Evolutionary conservation across 495 filamentous ascomycete genomes (phyloP), one percentile per base, ranked within the genome.

Genomic region (Penicillium daleae): DNA sequence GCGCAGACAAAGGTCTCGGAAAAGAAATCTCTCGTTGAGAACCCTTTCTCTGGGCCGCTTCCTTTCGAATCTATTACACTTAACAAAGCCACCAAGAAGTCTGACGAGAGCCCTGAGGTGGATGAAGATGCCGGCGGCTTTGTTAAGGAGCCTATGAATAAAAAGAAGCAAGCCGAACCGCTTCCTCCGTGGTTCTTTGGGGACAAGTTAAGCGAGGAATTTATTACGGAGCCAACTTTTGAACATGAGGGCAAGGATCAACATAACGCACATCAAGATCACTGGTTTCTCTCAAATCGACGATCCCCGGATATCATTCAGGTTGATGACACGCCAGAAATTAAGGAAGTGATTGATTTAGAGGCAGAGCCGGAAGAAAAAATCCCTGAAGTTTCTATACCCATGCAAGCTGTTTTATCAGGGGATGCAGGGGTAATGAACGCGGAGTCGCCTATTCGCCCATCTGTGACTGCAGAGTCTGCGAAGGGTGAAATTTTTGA

Each of bases 21-120:
- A 33, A 73, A 74, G 46, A 70, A 65, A 19, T 49, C 71, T 10
- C 29, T 46, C 2, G 5, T 61, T 15, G 65, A 60, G 27, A 64
- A 75, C 56, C 65, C 70, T 37, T 75, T 96, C 70, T 84, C 84
- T 67, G 94, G 94, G 0, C 92, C 93, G 2, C 76, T 98, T 17
- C 94, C 94, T 1, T 98, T 98, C 66, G 92, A 97, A 71, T 91
- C 89, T 49, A 79, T 99, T 1, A 85, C 91, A 68, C 85, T 94
- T 64, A 83, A 60, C 79, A 83, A 71, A 83, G 80, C 21, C 6
- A 39, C 35, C 2, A 54, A 59, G 48, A n/a, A 61, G 37, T 17
- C 32, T 21, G 31, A 53, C 1, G 26, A 54, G 35, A 22, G 64
- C 39, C 54, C 50, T 63, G 60, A 75, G 44, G 60, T 69, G 17